Base-by-base conservation (phyloP, 129 eudicot genomes). In the Smallanthus sonchifolius region DNA sequence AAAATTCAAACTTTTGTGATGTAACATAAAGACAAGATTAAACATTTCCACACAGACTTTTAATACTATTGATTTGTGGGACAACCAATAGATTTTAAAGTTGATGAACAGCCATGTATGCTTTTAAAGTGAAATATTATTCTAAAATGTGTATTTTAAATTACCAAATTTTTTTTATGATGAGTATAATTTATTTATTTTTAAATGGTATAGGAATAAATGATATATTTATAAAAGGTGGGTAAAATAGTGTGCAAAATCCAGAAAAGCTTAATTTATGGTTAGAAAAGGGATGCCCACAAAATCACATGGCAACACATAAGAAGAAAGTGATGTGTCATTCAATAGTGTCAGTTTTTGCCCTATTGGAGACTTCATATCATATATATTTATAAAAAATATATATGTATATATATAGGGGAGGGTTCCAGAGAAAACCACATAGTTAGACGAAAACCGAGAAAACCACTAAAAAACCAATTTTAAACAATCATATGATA, bases 251-350 rank as follows among this genome's bases (percentile, higher is more conserved):
- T 5, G 47, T 72, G 45, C 28, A 44, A 65, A 79, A 65, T 72
- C 4, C 62, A 8, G 14, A 43, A 70, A 72, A 54, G 63, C 28
- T 60, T 64, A 28, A 79, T 51, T 63, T 78, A 63, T 79, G 49
- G 78, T 54, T 72, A 72, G 51, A 40, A 51, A 65, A 65, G 62
- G 67, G 48, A 79, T 72, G 78, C 73, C 78, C 83, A 79, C 78
- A 72, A 79, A 79, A 64, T 79, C 83, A 79, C 83, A 79, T 79
- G 83, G 74, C 40, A 54, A 17, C 69, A 79, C 78, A 65, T 65
- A 79, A 65, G 40, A 65, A 72, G 83, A 79, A 72, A 79, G 73
- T 79, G 83, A 79, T 72, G 74, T 79, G 73, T 72, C 78, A 79
- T 79, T 79, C 74, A 79, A 64, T 54, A 54, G n/a, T 34, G 68